Evolutionary conservation across 192 early-diverging fungal species (phyloP), one percentile per base, ranked within the genome.

Genomic region (Backusella morwellensis): DNA sequence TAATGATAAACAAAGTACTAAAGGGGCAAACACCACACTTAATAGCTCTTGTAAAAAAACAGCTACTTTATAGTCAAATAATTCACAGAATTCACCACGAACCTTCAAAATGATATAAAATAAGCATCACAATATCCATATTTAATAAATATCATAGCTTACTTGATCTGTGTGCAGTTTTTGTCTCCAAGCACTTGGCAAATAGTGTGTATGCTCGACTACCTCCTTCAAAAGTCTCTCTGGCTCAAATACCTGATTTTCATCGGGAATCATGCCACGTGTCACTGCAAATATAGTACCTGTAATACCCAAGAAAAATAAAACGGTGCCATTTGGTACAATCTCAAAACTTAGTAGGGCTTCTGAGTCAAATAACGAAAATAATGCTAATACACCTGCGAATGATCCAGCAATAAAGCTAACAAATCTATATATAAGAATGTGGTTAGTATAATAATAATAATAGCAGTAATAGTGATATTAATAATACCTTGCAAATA

Each of bases 251-350:
- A 92, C 89, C 59, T 90, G 82, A 63, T 90, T 92, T 26, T 96
- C 94, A 68, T 94, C 96, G 0, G 92, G 89, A 26, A 96, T 91
- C 88, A 95, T 92, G 19, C 91, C 91, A 11, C 96, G 88, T 38
- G 87, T 89, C 6, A 93, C 89, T 0, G 95, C 95, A 79, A 96
- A 87, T 1, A 97, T 82, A 6, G 91, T 90, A 15, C 94, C 95
- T 78, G 95, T 98, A 3, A 99, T 74, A 3, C 96, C 95, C 66
- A 96, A 89, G 84, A 98, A 99, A 76, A 99, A 99, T 72, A 99
- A 89, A 1, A 94, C 95, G 0, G 96, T 95, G 40, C 93, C 85
- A 68, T 91, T 91, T 8, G 93, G 87, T 1, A 96, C 94, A 72
- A 99, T 95, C 77, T 99, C 96, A 68, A 99, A 95, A 35, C 92